Evolutionary conservation across 2,329 filamentous ascomycete species (phyloP), one percentile per base, ranked within the genome.

Genomic region (Aspergillus sclerotialis): DNA sequence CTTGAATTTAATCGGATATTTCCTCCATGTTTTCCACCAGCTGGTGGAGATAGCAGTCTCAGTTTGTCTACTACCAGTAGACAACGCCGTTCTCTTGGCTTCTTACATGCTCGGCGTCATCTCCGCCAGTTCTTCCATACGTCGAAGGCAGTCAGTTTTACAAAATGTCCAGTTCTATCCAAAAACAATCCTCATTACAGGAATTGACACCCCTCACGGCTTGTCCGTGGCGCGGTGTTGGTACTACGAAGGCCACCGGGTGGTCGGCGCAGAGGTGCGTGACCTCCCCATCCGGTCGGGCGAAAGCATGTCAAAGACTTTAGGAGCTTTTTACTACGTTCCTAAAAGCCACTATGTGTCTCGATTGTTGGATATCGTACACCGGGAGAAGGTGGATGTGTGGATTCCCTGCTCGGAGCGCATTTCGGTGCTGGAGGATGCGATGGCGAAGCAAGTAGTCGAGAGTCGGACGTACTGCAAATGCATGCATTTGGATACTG

Each of bases 361-460:
- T 10, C 62, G 64, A 0, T 55, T 88, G 3, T 53, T 83, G 2
- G 59, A 74, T 7, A 69, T 87, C 16, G 67, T 86, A 26, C 52
- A 67, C 5, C 54, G 61, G 1, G 80, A 88, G 42, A 65, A 69
- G 0, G 70, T 84, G 4, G 74, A 85, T 36, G 58, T 88, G 3
- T 89, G 83, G 82, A 75, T 88, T 3, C 79, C 76, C 13, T 85
- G 82, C 47, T 85, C 82, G 0, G 79, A 77, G n/a, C 76, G 82
- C 7, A 69, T 73, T 1, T 76, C 73, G 1, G 78, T 78, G 0
- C 58, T 81, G 9, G 77, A 83, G 48, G 83, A 88, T 52, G 82
- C 76, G 0, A 57, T 72, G 23, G 80, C 79, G 2, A 79, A 77
- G 42, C 73, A 82, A 37, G 61, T 69, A 3, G 61, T 85, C 12